A percentile compares a stretch with the other conserved stretches of the same genome.
Conservation (phyloP, 2,329 filamentous ascomycete species). For the Atkinsonella texensis region DNA sequence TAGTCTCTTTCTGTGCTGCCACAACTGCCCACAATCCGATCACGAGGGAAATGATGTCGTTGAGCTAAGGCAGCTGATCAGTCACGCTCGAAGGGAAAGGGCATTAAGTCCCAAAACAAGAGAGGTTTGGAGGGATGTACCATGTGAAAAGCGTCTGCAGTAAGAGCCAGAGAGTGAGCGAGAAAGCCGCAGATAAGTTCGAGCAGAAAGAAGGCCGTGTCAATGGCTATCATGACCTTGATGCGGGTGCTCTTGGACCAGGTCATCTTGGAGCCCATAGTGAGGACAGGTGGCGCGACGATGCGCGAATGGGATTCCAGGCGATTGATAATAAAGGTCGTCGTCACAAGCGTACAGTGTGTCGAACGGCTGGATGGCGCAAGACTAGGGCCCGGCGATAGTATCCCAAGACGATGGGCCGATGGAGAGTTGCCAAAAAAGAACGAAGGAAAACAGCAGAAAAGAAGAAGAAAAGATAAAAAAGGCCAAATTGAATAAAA, state of each 20-base stretch:
- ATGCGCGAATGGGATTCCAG: not conserved
- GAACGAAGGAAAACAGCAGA: not conserved
- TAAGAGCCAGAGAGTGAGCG: slow-evolving; percentile 82
- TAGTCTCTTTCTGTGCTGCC: slow-evolving; percentile 71
- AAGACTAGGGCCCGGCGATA: not conserved
- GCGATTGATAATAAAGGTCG: no score
- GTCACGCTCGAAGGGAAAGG: not conserved
- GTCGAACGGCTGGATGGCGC: not conserved
- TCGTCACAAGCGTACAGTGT: no score
- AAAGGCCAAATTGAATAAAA: not conserved
- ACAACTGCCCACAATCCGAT: slow-evolving; percentile 94
- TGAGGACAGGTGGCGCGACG: not conserved
- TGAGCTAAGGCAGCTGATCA: slow-evolving; percentile 47
- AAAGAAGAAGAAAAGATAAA: not conserved
- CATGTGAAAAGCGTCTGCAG: slow-evolving; percentile 98
- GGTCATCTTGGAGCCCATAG: slow-evolving; percentile 44
- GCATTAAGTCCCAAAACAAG: not conserved
- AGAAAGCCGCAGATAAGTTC: slow-evolving; percentile 78
- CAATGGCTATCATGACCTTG: slow-evolving; percentile 82
- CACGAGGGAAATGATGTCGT: slow-evolving; percentile 89
- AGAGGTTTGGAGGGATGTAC: slow-evolving; percentile 27
- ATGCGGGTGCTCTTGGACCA: slow-evolving; percentile 92
- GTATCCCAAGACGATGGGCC: not conserved
- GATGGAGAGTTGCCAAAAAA: not conserved
- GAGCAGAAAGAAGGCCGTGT: slow-evolving; percentile 78